Conservation (phyloP, 2,329 filamentous ascomycete species). For the Pseudomassariella vexata region DNA sequence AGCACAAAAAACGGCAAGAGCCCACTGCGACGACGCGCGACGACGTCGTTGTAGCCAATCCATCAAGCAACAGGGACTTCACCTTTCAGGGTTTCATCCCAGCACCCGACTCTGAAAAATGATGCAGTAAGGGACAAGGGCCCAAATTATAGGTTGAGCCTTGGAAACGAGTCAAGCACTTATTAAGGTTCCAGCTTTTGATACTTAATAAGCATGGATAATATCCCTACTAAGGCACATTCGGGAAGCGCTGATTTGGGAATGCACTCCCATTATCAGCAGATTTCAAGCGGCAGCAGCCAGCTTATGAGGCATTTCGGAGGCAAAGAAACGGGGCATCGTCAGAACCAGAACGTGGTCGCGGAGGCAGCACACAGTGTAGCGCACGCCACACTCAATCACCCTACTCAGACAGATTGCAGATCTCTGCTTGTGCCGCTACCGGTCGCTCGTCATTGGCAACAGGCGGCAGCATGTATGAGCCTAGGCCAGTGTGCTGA, state of each 20-base stretch:
- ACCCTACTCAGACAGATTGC: background rate
- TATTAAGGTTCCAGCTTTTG: too few species aligned
- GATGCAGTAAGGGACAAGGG: background rate
- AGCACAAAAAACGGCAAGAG: conserved; percentile 2
- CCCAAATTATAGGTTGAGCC: conserved; percentile 5
- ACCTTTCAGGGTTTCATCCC: too few species aligned
- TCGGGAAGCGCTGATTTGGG: background rate
- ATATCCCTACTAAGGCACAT: background rate
- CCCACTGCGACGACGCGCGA: background rate
- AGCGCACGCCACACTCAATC: background rate
- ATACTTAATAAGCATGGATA: background rate
- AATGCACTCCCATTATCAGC: background rate
- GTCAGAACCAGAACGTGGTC: background rate
- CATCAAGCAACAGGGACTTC: background rate
- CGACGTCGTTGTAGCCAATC: background rate
- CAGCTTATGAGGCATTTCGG: too few species aligned
- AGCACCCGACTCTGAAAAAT: too few species aligned
- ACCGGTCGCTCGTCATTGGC: conserved; percentile 1
- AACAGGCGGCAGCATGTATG: background rate
- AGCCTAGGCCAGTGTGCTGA: background rate
- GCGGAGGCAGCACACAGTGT: background rate
- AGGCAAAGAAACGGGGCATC: background rate
- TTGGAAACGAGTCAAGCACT: too few species aligned
- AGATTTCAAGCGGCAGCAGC: background rate
- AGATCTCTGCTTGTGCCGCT: conserved; percentile 4